Percentiles rank a stretch among this genome's conserved stretches.
phyloP scores from a whole-genome alignment of 2,329 filamentous ascomycete genomes.

The Aspergillus texensis region DNA sequence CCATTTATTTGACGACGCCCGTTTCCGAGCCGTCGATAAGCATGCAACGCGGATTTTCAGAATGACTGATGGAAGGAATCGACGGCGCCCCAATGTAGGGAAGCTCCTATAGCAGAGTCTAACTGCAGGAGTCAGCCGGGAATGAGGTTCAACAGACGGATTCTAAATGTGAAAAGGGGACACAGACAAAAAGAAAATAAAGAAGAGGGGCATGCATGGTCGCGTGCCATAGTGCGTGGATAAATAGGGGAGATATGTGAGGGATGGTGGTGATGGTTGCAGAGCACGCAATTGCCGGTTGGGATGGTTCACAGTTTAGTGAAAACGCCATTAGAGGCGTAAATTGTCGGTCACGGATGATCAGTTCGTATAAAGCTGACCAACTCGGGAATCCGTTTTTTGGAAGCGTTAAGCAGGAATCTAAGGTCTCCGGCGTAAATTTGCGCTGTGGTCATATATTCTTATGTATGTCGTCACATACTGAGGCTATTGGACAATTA shows the following conservation, averaged over 20 bases:
- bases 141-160: neutral
- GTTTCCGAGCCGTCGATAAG: neutral
- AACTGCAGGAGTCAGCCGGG: neutral
- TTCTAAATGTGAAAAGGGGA: neutral
- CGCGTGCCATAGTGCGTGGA: neutral
- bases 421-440: neutral
- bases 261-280: slow-evolving; percentile 13
- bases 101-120: neutral
- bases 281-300: slow-evolving; percentile 25
- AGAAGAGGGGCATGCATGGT: neutral
- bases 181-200: neutral
- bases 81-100: neutral
- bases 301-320: slow-evolving; percentile 19
- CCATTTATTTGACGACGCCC: slow-evolving; percentile 9
- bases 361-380: neutral
- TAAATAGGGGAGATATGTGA: slow-evolving; percentile 8
- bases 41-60: neutral
- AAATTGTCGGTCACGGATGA: slow-evolving; percentile 3
- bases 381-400: neutral
- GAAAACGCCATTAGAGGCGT: neutral
- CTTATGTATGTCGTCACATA: neutral
- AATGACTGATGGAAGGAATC: neutral
- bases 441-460: neutral
- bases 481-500: neutral
- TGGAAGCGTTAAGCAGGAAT: neutral